phyloP scores from a whole-genome alignment of 1,284 basidiomycete species.

The Cryptococcus sp. region DNA sequence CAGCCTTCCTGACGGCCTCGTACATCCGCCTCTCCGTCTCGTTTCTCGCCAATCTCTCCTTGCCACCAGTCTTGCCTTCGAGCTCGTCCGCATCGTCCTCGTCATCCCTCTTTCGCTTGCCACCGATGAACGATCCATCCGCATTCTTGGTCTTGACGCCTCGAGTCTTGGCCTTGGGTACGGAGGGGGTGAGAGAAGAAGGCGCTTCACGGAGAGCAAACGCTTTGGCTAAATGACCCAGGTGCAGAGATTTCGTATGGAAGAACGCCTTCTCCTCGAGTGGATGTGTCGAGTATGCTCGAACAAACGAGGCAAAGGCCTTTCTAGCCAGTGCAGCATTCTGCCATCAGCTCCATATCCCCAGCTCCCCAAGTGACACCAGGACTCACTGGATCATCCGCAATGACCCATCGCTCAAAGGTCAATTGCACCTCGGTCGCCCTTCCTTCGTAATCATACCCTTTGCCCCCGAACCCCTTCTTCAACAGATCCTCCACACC shows the following conservation, averaged over 20 bases:
- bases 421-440: constrained; percentile 95
- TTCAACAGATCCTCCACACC: constrained; percentile 65
- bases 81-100: constrained; percentile 29
- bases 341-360: constrained; percentile 47
- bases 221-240: constrained; percentile 93
- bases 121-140: constrained; percentile 8
- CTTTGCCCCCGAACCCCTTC: constrained; percentile 78
- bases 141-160: constrained; percentile 15
- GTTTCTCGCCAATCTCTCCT: constrained; percentile 42
- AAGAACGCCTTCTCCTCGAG: constrained; percentile 92
- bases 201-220: constrained; percentile 95
- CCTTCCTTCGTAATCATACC: constrained; percentile 73
- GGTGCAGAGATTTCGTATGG: constrained; percentile 85
- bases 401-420: constrained; percentile 90
- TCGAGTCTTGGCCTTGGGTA: constrained; percentile 16
- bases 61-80: constrained; percentile 48
- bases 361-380: background rate
- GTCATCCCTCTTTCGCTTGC: constrained; percentile 49
- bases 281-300: constrained; percentile 97
- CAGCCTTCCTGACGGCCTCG: constrained; percentile 74
- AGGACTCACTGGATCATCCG: constrained; percentile 60
- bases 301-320: constrained; percentile 86
- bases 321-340: constrained; percentile 70
- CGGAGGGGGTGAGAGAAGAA: constrained; percentile 51
- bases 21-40: constrained; percentile 82